Conservation (phyloP, 768 basidiomycete species). For the Mycena kentingensis region DNA sequence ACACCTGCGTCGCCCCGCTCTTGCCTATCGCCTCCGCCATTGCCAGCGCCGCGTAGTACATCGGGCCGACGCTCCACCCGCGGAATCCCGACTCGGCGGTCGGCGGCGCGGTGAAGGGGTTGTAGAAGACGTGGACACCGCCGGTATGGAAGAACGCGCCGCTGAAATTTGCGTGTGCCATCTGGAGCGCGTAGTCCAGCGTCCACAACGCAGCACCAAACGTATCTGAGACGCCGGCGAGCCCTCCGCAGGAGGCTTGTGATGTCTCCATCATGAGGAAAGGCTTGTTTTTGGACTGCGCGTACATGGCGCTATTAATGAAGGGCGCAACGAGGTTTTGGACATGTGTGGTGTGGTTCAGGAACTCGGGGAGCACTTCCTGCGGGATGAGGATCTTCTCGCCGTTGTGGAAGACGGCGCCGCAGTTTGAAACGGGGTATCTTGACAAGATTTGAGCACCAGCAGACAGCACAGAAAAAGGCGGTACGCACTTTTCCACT, state of each 20-base stretch:
- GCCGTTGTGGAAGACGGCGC: constrained; percentile 23
- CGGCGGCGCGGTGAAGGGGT: constrained; percentile 48
- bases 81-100: constrained; percentile 43
- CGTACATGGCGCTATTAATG: constrained; percentile 34
- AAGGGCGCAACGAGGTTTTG: constrained; percentile 40
- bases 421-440: constrained; percentile 39
- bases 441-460: not conserved
- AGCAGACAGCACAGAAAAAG: not conserved
- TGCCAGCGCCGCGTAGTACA: constrained; percentile 49
- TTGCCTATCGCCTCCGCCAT: constrained; percentile 47
- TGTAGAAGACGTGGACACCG: constrained; percentile 53
- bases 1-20: constrained; percentile 33
- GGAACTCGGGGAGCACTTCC: constrained; percentile 42
- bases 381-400: constrained; percentile 35
- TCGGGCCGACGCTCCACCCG: constrained; percentile 56
- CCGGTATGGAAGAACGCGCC: constrained; percentile 41
- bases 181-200: constrained; percentile 49
- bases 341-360: constrained; percentile 44
- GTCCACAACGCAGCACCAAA: constrained; percentile 56
- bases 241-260: constrained; percentile 57
- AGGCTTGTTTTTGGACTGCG: constrained; percentile 37
- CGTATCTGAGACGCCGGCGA: constrained; percentile 50
- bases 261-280: constrained; percentile 58
- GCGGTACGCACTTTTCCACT: constrained; percentile 33
- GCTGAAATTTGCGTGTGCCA: constrained; percentile 40